phyloP scores from a whole-genome alignment of 768 basidiomycete genomes.

The Leccinum broughii region DNA sequence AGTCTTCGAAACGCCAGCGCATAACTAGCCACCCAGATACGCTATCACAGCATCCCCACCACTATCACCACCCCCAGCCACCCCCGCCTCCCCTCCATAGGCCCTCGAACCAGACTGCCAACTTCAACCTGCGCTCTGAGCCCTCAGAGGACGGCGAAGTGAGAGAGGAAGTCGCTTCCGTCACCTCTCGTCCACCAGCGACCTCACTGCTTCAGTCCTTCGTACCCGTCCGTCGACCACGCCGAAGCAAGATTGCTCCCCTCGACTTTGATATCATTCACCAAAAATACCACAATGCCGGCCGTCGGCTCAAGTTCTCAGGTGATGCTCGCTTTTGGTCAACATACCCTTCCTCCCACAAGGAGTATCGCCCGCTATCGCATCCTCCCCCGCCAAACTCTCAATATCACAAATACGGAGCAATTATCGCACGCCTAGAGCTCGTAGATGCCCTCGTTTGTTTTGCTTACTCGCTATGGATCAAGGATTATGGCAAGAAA shows the following conservation, averaged over 20 bases:
- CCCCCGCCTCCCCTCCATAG: conserved; percentile 20
- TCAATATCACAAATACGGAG: conserved; percentile 72
- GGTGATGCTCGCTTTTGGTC: conserved; percentile 80
- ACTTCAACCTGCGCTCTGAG: conserved; percentile 37
- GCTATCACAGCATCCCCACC: conserved; percentile 30
- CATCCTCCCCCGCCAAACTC: conserved; percentile 67
- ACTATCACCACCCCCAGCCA: conserved; percentile 30
- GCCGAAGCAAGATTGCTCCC: conserved; percentile 51
- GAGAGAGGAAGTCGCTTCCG: conserved; percentile 37
- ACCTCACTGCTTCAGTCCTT: conserved; percentile 34
- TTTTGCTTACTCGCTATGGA: conserved; percentile 85
- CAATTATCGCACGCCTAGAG: conserved; percentile 75
- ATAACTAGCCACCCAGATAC: conserved; percentile 24
- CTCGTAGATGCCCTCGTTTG: conserved; percentile 79
- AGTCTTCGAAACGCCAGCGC: conserved; percentile 35
- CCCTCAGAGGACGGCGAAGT: conserved; percentile 50
- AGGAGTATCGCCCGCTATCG: conserved; percentile 61
- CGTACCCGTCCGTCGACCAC: conserved; percentile 67
- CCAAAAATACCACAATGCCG: conserved; percentile 67
- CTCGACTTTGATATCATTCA: conserved; percentile 61
- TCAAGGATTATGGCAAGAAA: conserved; percentile 60
- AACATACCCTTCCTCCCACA: conserved; percentile 62
- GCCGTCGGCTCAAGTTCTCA: conserved; percentile 79
- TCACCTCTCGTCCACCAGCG: conserved; percentile 26
- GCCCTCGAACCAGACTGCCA: conserved; percentile 24